These are phyloP conservation scores for Rhododendron williamsianum DNA, from an alignment of 148 eudicot genomes.

Conservation along the genomic window DNA sequence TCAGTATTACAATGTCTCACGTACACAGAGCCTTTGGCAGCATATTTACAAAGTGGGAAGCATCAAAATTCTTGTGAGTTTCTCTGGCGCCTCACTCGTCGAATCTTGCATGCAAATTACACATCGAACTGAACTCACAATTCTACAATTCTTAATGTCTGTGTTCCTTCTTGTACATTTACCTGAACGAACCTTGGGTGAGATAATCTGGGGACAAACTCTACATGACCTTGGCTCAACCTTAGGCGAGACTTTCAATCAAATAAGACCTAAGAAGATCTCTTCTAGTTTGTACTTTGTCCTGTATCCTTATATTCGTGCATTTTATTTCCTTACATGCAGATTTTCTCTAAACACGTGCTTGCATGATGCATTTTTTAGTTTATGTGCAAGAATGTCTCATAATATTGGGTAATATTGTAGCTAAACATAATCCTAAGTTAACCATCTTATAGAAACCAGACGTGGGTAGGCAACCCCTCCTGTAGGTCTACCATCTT, in stretches of 20 bases:
- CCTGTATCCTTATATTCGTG: not conserved
- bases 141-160: not conserved
- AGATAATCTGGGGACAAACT: not conserved
- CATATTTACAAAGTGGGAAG: slow-evolving; percentile 86
- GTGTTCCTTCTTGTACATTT: not conserved
- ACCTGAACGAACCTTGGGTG: not conserved
- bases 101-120: not conserved
- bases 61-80: slow-evolving; percentile 82
- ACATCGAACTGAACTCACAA: not conserved
- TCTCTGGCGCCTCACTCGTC: not conserved
- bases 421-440: not conserved
- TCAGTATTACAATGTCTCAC: slow-evolving; percentile 90
- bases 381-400: not conserved
- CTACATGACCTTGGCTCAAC: not conserved
- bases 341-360: not conserved
- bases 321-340: not conserved
- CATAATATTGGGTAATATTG: not conserved
- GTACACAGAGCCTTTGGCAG: slow-evolving; percentile 87
- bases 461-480: not conserved
- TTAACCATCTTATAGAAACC: not conserved
- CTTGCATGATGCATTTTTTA: not conserved
- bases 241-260: not conserved
- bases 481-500: not conserved
- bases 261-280: not conserved
- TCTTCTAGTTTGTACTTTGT: not conserved